Evolutionary conservation across 768 basidiomycete species (phyloP).

Genomic region (Phaeotremella skinneri): DNA sequence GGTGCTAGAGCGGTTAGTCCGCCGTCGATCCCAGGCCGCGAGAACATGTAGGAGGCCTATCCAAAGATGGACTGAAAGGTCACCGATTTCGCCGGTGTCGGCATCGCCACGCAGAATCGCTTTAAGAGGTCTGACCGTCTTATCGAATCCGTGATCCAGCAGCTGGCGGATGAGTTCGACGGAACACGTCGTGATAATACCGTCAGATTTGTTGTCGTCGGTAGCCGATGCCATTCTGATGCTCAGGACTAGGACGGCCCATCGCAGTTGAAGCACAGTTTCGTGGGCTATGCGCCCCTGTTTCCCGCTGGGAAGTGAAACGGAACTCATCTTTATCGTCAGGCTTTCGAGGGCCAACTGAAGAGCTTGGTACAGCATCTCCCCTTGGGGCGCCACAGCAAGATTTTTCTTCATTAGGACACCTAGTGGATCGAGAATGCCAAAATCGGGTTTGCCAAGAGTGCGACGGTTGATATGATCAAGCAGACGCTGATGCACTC

Average conservation of each 20-base stretch:
- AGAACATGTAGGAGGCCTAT: conserved; percentile 67
- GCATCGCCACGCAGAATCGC: conserved; percentile 51
- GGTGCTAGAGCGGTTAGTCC: conserved; percentile 49
- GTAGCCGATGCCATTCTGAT: neutral
- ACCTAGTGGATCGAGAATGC: neutral
- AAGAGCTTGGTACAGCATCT: neutral
- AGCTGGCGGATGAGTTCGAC: conserved; percentile 58
- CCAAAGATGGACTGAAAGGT: conserved; percentile 68
- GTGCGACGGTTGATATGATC: conserved; percentile 51
- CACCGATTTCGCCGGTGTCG: conserved; percentile 50
- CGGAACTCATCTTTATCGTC: neutral
- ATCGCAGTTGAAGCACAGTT: conserved; percentile 20
- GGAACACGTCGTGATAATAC: conserved; percentile 21
- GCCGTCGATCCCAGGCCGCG: conserved; percentile 51
- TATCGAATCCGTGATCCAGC: conserved; percentile 59
- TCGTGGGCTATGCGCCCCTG: neutral
- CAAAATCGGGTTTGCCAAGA: conserved; percentile 55
- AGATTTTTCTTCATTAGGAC: neutral
- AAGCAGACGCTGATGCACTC: conserved; percentile 54
- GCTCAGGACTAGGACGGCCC: conserved; percentile 22
- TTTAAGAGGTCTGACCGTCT: conserved; percentile 55
- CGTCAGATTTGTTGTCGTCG: neutral
- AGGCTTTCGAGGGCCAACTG: neutral
- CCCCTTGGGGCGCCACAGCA: neutral
- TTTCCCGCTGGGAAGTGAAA: neutral